These are phyloP conservation scores for Neofusicoccum sp. DNA, from an alignment of 2,329 filamentous ascomycete species.

Conservation along the genomic window DNA sequence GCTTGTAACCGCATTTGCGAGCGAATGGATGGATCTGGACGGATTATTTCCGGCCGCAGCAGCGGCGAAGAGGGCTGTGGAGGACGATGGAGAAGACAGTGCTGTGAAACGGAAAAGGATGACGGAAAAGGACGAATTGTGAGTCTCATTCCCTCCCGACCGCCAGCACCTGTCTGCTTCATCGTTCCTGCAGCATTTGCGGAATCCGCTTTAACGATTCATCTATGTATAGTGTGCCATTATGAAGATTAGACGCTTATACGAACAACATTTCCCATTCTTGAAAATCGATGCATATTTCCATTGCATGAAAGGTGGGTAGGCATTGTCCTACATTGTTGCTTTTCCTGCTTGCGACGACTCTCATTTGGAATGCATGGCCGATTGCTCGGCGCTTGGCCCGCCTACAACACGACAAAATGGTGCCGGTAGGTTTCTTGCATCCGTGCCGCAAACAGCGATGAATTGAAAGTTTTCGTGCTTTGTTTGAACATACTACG, in stretches of 20 bases:
- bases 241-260: constrained; percentile 10
- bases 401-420: neutral
- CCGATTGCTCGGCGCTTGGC: neutral
- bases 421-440: neutral
- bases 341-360: neutral
- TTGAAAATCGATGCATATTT: neutral
- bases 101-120: constrained; percentile 1
- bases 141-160: constrained; percentile 20
- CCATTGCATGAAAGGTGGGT: too few species aligned
- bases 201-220: constrained; percentile 2
- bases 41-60: constrained; percentile 47
- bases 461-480: neutral
- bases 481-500: neutral
- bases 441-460: neutral
- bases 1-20: constrained; percentile 80
- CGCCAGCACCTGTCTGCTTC: neutral
- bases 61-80: constrained; percentile 10
- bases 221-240: constrained; percentile 2
- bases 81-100: neutral
- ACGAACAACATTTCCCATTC: constrained; percentile 1
- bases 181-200: neutral
- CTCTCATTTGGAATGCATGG: neutral
- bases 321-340: neutral
- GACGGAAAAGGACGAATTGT: constrained; percentile 35
- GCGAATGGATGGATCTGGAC: constrained; percentile 90